Percentiles rank a stretch among this genome's conserved stretches.
These are phyloP conservation scores for Teratosphaeria nubilosa DNA, from an alignment of 2,329 filamentous ascomycete species.

Conservation along the genomic window DNA sequence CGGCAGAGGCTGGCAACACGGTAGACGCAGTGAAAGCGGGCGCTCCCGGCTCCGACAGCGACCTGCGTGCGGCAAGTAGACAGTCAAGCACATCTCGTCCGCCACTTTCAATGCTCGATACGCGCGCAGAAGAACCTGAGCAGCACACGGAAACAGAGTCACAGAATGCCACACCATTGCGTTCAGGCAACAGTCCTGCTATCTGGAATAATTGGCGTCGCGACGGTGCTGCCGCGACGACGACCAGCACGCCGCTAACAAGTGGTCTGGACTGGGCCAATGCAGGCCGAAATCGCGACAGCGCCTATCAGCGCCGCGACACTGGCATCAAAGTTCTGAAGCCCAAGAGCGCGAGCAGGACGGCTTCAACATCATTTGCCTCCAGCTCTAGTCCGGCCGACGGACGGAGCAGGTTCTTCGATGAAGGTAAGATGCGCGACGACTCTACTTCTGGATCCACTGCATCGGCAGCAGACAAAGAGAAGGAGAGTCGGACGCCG, in stretches of 20 bases:
- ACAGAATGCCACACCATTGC: constrained; percentile 10
- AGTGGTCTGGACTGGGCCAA: constrained; percentile 42
- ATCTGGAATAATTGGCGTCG: constrained; percentile 42
- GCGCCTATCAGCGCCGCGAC: constrained; percentile 57
- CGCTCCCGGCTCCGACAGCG: constrained; percentile 14
- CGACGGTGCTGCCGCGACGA: constrained; percentile 19
- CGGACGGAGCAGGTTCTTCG: constrained; percentile 37
- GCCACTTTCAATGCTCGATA: constrained; percentile 15
- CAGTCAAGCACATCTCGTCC: constrained; percentile 15
- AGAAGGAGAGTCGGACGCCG: constrained; percentile 26
- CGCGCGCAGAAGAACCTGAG: constrained; percentile 9
- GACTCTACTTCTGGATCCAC: constrained; percentile 3
- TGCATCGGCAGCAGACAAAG: constrained; percentile 3
- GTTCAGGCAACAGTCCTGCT: constrained; percentile 25
- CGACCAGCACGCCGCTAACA: constrained; percentile 15
- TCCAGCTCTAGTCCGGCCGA: constrained; percentile 13
- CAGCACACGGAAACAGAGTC: not conserved
- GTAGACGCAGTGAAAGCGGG: constrained; percentile 13
- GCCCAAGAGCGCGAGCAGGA: constrained; percentile 54
- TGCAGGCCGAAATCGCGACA: constrained; percentile 45
- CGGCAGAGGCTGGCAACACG: constrained; percentile 10
- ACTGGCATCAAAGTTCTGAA: constrained; percentile 87
- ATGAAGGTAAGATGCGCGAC: constrained; percentile 33
- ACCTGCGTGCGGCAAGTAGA: constrained; percentile 16
- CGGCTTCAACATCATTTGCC: constrained; percentile 32